Evolutionary conservation across 345 rosid genomes (phyloP).

Genomic region (Salix purpurea): DNA sequence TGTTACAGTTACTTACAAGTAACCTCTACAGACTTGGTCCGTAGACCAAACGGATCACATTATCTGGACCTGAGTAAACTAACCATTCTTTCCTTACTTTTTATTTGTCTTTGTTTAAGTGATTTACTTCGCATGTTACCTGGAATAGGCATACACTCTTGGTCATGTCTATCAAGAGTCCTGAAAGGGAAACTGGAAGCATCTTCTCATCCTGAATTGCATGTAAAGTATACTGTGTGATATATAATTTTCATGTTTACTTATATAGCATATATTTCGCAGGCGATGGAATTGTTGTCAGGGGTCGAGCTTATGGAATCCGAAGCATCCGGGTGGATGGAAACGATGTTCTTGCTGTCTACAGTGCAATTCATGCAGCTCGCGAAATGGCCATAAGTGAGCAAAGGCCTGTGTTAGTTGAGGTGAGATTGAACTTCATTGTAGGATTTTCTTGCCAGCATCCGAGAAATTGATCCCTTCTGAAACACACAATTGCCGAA

Average conservation of each 20-base stretch:
- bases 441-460: neutral
- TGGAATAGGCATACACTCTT: neutral
- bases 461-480: neutral
- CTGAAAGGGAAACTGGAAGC: neutral
- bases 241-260: neutral
- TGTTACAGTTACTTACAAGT: neutral
- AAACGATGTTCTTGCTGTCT: slow-evolving; percentile 84
- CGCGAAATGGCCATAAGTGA: slow-evolving; percentile 68
- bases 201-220: neutral
- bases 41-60: neutral
- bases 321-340: slow-evolving; percentile 88
- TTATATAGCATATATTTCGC: neutral
- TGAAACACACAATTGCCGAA: neutral
- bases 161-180: neutral
- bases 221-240: neutral
- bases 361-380: slow-evolving; percentile 66
- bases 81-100: neutral
- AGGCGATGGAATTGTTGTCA: slow-evolving; percentile 87
- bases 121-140: neutral
- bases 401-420: slow-evolving; percentile 73
- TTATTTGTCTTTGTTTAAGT: neutral
- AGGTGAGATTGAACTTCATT: slow-evolving; percentile 32
- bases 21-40: neutral
- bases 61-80: neutral
- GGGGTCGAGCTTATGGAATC: slow-evolving; percentile 82